Evolutionary conservation across 2,329 filamentous ascomycete genomes (phyloP).

Genomic region (Trichoderma koningii): DNA sequence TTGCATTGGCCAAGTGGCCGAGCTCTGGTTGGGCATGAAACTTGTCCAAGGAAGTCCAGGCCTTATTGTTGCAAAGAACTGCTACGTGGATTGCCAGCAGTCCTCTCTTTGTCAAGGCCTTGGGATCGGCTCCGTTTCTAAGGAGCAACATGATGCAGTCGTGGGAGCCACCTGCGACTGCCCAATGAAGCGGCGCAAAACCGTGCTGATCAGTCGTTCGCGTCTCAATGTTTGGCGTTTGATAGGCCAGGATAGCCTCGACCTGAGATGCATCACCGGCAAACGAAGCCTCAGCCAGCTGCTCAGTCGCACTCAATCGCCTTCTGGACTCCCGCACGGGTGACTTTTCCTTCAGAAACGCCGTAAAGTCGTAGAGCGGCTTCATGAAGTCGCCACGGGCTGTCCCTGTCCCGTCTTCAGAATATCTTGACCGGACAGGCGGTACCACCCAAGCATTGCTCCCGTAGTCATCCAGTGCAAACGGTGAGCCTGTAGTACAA

Average conservation of each 20-base stretch:
- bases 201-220: slow-evolving; percentile 10
- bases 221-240: background rate
- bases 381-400: slow-evolving; percentile 2
- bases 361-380: slow-evolving; percentile 14
- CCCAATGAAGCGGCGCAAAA: slow-evolving; percentile 21
- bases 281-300: slow-evolving; percentile 13
- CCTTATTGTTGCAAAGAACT: slow-evolving; percentile 19
- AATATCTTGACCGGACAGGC: slow-evolving; percentile 3
- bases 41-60: background rate
- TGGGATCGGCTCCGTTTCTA: background rate
- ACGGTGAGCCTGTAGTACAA: background rate
- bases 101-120: background rate
- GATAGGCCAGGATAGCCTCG: background rate
- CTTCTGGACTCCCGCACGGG: background rate
- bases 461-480: background rate
- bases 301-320: background rate
- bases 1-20: background rate
- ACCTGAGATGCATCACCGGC: background rate
- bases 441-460: background rate
- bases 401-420: background rate
- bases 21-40: background rate
- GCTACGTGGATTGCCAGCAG: slow-evolving; percentile 8
- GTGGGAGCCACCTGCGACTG: slow-evolving; percentile 10
- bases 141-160: background rate
- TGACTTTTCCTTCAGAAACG: background rate